Conservation (phyloP, 331 rosid genomes). For the Malus hybrid region DNA sequence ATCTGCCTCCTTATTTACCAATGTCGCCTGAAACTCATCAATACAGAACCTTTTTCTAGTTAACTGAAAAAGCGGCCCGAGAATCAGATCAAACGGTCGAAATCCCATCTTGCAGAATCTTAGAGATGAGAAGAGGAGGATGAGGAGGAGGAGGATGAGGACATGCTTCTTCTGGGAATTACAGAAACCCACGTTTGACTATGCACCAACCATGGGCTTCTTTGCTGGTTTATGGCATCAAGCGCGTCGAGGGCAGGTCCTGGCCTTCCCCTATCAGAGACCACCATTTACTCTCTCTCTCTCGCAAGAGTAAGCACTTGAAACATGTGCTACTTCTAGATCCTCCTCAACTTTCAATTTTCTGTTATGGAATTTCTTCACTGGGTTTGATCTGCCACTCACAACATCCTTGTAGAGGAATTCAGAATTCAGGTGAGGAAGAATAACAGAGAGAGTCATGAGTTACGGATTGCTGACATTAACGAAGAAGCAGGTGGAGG, state of each 20-base stretch:
- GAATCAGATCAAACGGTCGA: not conserved
- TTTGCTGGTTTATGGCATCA: conserved; percentile 79
- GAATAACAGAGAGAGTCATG: conserved; percentile 16
- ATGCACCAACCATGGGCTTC: conserved; percentile 99
- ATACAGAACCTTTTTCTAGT: too few relatives aligned
- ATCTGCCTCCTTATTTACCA: too few relatives aligned
- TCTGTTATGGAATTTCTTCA: not conserved
- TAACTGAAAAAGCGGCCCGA: too few relatives aligned
- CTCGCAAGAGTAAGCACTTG: too few relatives aligned
- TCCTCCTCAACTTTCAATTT: not conserved
- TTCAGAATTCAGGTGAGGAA: not conserved
- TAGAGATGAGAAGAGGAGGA: conserved; percentile 19
- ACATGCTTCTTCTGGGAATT: conserved; percentile 29
- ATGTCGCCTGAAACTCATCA: too few relatives aligned
- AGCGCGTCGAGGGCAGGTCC: conserved; percentile 86
- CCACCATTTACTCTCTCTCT: too few relatives aligned
- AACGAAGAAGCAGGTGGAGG: conserved; percentile 54
- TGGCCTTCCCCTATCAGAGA: conserved; percentile 86
- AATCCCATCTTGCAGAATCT: not conserved
- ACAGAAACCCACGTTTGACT: conserved; percentile 75
- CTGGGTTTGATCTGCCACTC: not conserved
- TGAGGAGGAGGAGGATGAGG: conserved; percentile 12
- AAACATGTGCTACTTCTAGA: too few relatives aligned
- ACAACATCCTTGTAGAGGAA: too few relatives aligned
- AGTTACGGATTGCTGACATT: conserved; percentile 35